Evolutionary conservation across 1,139 yeast species (phyloP).

Genomic region (Hansenula lynferdii): DNA sequence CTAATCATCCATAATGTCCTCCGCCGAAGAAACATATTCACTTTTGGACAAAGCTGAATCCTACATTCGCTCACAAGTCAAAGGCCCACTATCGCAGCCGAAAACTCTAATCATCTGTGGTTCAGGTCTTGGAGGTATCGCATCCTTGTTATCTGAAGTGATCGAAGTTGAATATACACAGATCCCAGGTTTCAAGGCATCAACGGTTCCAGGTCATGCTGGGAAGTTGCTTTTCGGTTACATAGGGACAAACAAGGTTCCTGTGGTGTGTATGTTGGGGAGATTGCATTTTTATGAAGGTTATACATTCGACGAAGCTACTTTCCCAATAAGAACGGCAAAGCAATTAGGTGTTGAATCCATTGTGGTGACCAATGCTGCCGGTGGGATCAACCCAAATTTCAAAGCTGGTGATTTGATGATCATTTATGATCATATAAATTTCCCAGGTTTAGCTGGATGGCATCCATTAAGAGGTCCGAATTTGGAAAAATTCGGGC

Average conservation of each 20-base stretch:
- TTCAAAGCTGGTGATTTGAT: conserved; percentile 84
- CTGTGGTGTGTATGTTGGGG: conserved; percentile 93
- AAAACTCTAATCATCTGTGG: conserved; percentile 85
- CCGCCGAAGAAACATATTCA: conserved; percentile 8
- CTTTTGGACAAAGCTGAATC: conserved; percentile 14
- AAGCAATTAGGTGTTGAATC: conserved; percentile 53
- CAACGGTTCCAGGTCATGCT: conserved; percentile 89
- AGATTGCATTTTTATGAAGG: conserved; percentile 93
- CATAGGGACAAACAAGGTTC: conserved; percentile 63
- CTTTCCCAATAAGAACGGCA: conserved; percentile 81
- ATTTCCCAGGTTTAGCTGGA: conserved; percentile 88
- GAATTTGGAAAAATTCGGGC: conserved; percentile 75
- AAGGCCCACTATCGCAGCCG: conserved; percentile 30
- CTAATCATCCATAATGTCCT: background rate
- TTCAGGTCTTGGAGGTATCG: conserved; percentile 88
- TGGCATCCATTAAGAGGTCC: conserved; percentile 86
- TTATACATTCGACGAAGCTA: conserved; percentile 70
- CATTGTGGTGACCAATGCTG: conserved; percentile 86
- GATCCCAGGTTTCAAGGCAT: conserved; percentile 76
- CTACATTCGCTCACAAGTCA: conserved; percentile 8
- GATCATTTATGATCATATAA: conserved; percentile 86
- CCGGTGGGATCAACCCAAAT: conserved; percentile 74
- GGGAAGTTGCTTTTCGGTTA: conserved; percentile 79
- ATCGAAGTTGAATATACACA: conserved; percentile 55
- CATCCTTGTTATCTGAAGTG: conserved; percentile 40